These are phyloP conservation scores for Pichia insulana DNA, from an alignment of 805 yeast genomes.

Conservation along the genomic window DNA sequence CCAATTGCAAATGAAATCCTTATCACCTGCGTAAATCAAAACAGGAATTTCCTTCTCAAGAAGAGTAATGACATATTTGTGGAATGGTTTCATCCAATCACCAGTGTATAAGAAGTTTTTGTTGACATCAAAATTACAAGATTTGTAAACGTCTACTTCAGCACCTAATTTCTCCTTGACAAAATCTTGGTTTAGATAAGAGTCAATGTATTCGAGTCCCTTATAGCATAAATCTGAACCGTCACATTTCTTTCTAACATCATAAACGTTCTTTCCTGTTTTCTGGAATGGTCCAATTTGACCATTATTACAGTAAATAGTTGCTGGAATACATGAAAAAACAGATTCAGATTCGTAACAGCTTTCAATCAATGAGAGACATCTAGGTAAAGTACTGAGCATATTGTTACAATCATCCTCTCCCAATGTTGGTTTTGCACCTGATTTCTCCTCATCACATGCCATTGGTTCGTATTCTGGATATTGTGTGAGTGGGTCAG, in stretches of 20 bases:
- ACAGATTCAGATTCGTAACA: constrained; percentile 57
- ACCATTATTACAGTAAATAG: constrained; percentile 54
- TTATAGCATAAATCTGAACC: constrained; percentile 46
- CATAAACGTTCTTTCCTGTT: constrained; percentile 57
- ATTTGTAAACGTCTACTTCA: constrained; percentile 37
- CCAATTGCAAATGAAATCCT: constrained; percentile 91
- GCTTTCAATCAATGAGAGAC: constrained; percentile 49
- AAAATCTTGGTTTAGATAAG: constrained; percentile 42
- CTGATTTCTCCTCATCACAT: constrained; percentile 67
- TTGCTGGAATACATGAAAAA: constrained; percentile 56
- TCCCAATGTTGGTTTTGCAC: constrained; percentile 63
- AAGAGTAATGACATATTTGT: constrained; percentile 44
- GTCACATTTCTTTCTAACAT: constrained; percentile 47
- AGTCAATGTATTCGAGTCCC: constrained; percentile 39
- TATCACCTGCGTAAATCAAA: constrained; percentile 87
- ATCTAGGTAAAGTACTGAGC: constrained; percentile 54
- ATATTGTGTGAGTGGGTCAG: constrained; percentile 75
- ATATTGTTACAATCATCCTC: constrained; percentile 63
- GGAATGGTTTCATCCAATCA: constrained; percentile 61
- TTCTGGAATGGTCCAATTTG: constrained; percentile 49
- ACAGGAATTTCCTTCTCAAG: constrained; percentile 69
- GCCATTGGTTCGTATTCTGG: constrained; percentile 87
- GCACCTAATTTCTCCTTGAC: constrained; percentile 55
- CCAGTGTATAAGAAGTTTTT: constrained; percentile 47
- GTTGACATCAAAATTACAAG: constrained; percentile 44